Percentiles rank a stretch among this genome's conserved stretches.
These are phyloP conservation scores for Millerozyma acaciae DNA, from an alignment of 805 yeast genomes.

Conservation along the genomic window DNA sequence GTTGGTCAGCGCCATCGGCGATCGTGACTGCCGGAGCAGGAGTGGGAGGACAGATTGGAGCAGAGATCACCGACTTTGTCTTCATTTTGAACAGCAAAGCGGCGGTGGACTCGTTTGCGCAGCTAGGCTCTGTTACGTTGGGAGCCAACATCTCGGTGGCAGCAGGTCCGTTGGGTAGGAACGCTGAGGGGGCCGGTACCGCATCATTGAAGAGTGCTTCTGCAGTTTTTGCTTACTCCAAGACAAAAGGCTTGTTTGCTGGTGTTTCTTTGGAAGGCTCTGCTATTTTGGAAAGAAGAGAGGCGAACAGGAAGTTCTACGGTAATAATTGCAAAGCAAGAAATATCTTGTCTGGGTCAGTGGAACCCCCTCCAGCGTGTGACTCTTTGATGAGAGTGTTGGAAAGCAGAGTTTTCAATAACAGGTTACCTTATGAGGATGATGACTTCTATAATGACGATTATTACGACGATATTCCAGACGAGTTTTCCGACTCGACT, in stretches of 20 bases:
- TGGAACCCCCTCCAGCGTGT: conserved; percentile 90
- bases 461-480: conserved; percentile 70
- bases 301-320: conserved; percentile 92
- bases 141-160: conserved; percentile 96
- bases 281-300: conserved; percentile 93
- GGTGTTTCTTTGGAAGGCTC: conserved; percentile 98
- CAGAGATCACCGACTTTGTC: conserved; percentile 93
- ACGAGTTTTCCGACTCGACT: conserved; percentile 57
- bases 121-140: conserved; percentile 86
- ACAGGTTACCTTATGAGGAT: conserved; percentile 45
- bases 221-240: conserved; percentile 89
- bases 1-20: conserved; percentile 98
- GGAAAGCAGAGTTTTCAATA: conserved; percentile 77
- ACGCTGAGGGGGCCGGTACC: conserved; percentile 95
- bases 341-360: conserved; percentile 75
- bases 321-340: conserved; percentile 89
- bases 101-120: conserved; percentile 93
- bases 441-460: conserved; percentile 58
- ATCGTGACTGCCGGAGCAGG: conserved; percentile 97
- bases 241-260: conserved; percentile 94
- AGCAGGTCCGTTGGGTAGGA: conserved; percentile 96
- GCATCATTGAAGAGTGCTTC: conserved; percentile 86
- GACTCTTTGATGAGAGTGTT: conserved; percentile 83
- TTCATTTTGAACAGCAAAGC: conserved; percentile 81
- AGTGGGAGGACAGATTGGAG: conserved; percentile 97